Conservation (phyloP, 1,284 basidiomycete species). For the Ceratobasidium theobromae region DNA sequence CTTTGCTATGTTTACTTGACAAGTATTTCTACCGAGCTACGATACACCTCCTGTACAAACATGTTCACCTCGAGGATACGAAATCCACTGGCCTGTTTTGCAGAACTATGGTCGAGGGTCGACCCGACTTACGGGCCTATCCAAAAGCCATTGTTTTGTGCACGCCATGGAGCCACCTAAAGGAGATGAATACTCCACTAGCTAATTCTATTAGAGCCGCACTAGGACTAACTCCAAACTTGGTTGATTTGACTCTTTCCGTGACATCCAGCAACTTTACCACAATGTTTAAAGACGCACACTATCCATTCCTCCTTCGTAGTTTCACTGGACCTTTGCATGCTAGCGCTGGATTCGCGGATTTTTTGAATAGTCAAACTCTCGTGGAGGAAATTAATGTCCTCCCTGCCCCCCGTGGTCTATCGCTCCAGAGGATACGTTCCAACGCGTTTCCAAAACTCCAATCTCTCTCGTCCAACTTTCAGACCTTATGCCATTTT, state of each 20-base stretch:
- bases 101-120: background rate
- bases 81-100: constrained; percentile 18
- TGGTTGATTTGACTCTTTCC: constrained; percentile 4
- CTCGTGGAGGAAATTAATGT: constrained; percentile 3
- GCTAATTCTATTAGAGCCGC: constrained; percentile 10
- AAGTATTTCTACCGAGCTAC: constrained; percentile 10
- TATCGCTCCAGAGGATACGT: background rate
- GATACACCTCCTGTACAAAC: constrained; percentile 1
- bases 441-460: background rate
- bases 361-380: background rate
- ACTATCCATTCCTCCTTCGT: constrained; percentile 2
- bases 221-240: background rate
- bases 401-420: background rate
- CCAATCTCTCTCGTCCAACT: background rate
- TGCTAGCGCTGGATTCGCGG: constrained; percentile 4
- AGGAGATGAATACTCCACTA: background rate
- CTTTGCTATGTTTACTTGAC: constrained; percentile 13
- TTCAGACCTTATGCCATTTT: background rate
- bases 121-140: background rate
- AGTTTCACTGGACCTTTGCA: constrained; percentile 4
- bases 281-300: background rate
- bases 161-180: constrained; percentile 10
- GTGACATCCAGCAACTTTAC: background rate
- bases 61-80: constrained; percentile 3
- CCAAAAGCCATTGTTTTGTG: background rate